Conservation (phyloP, 208 protist species). For the Leishmania martiniquensis region DNA sequence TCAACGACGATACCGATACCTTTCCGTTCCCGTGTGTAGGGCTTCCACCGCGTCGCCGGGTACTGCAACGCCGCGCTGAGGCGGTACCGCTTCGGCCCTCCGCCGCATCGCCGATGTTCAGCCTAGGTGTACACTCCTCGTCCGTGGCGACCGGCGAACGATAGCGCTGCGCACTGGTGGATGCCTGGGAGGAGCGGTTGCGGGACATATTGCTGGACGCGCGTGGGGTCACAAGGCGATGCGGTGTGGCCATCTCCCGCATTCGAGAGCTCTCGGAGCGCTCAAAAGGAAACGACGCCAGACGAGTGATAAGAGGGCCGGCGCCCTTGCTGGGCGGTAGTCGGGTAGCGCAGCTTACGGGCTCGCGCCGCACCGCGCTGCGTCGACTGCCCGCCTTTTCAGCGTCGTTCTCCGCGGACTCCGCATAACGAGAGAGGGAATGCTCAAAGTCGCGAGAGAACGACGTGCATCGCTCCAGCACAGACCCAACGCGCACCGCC, state of each 20-base stretch:
- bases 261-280: constrained; percentile 40
- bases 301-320: constrained; percentile 12
- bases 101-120: not conserved
- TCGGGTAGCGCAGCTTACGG: constrained; percentile 14
- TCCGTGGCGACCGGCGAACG: constrained; percentile 3
- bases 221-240: constrained; percentile 23
- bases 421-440: constrained; percentile 2
- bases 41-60: constrained; percentile 36
- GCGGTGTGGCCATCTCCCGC: constrained; percentile 37
- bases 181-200: constrained; percentile 21
- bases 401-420: constrained; percentile 16
- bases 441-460: constrained; percentile 17
- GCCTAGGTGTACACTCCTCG: not conserved
- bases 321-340: not conserved
- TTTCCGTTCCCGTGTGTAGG: constrained; percentile 24
- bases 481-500: constrained; percentile 40
- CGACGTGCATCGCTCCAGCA: constrained; percentile 19
- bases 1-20: not conserved
- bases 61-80: constrained; percentile 23
- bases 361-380: constrained; percentile 32
- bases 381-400: constrained; percentile 20
- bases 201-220: constrained; percentile 34
- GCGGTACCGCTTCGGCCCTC: not conserved
- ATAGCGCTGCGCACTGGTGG: constrained; percentile 14
- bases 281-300: constrained; percentile 33